Base-by-base conservation (phyloP, 2,329 filamentous ascomycete genomes). In the Mariannaea elegans region DNA sequence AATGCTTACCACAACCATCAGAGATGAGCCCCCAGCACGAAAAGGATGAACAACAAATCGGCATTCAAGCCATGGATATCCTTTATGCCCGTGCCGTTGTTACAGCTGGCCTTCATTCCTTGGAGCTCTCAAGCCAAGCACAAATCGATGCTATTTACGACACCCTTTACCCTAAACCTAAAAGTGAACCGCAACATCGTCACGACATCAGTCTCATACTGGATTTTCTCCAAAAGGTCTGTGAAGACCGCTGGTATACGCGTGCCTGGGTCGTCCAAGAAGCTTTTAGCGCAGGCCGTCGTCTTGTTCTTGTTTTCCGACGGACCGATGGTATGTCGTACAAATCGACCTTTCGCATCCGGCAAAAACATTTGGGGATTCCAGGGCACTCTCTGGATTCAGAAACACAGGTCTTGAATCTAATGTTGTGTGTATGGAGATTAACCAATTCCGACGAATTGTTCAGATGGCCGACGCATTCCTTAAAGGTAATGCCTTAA, bases 251-350 rank as follows among this genome's bases (percentile, higher is more conserved):
- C 21, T 56, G 52, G 52, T 56, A 56, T 12, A 56, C 31, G n/a
- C 52, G 52, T 10, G 42, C 52, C 2, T 56, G 52, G 52, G 34
- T 56, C n/a, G 14, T 48, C 4, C 52, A 56, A 16, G 52, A 56
- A n/a, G 29, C 42, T 2, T 14, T 56, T 4, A 47, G 42, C 18
- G 52, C 52, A 5, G 52, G 52, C 2, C 6, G 9, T 2, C 16
- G 16, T 4, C 44, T 56, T 4, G 4, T 39, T 18, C 52, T 56
- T 21, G 24, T 44, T 31, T 44, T 52, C 19, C 36, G 36, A 24
- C 12, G 45, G 34, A 27, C 4, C 19, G 45, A 24, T 7, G 29
- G 29, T 14, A 34, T 48, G 8, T 2, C 27, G 12, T 34, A 7
- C 14, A 2, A 16, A 1, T 32, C 27, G 3, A 10, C 7, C 9